Percentiles rank a stretch among this genome's conserved stretches.
Conservation (phyloP, 1,139 yeast species). For the Candida glucosophila region DNA sequence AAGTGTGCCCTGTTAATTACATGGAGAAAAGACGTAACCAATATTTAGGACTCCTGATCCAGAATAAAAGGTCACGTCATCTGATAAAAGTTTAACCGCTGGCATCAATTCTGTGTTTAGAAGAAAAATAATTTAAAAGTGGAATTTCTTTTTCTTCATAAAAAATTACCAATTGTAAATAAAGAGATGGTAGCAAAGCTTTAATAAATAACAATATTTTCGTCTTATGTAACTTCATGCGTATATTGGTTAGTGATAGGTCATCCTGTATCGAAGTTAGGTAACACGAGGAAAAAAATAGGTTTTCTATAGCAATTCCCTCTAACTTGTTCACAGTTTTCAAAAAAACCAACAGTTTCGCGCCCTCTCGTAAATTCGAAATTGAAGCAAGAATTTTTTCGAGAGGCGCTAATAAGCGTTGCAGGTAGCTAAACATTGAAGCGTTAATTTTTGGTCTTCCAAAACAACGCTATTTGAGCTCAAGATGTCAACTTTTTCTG, state of each 20-base stretch:
- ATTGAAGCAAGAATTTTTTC: not conserved
- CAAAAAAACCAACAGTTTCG: not conserved
- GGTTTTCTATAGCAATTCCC: not conserved
- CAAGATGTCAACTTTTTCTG: not conserved
- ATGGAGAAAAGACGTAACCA: not conserved
- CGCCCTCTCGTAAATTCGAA: not conserved
- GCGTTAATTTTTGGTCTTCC: not conserved
- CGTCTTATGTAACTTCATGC: not conserved
- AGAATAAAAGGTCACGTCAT: not conserved
- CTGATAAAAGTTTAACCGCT: not conserved
- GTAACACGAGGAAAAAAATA: not conserved
- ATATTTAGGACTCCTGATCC: not conserved
- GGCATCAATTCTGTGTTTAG: not conserved
- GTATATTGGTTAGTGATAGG: not conserved
- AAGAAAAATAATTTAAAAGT: not conserved
- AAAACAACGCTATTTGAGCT: conserved; percentile 1
- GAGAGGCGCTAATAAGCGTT: too few relatives aligned
- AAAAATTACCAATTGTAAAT: not conserved
- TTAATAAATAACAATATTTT: not conserved
- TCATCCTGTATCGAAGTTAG: not conserved
- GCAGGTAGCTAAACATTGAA: too few relatives aligned
- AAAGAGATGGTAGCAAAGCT: not conserved
- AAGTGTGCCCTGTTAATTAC: not conserved
- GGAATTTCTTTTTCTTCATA: not conserved
- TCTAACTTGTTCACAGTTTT: not conserved